Percentiles rank a stretch among this genome's conserved stretches.
Conservation (phyloP, 352 stramenopile genomes). For the Globisporangium nagaii region DNA sequence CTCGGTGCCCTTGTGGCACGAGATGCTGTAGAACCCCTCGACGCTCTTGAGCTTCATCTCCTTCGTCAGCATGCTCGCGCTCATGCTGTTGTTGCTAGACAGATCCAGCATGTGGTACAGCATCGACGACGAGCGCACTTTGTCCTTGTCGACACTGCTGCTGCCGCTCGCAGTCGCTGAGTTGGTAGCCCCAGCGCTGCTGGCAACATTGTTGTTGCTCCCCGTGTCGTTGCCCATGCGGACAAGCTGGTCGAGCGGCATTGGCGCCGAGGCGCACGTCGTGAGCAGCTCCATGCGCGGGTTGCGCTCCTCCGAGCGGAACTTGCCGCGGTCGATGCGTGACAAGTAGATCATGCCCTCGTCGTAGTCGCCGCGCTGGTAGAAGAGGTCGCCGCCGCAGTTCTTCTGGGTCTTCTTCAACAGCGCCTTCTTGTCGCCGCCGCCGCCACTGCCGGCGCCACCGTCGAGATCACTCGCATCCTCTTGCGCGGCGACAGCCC, state of each 20-base stretch:
- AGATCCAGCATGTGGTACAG: constrained; percentile 23
- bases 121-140: neutral
- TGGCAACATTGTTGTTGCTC: neutral
- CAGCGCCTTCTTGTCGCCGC: constrained; percentile 12
- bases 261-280: constrained; percentile 31
- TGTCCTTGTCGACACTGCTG: constrained; percentile 3
- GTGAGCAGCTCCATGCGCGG: constrained; percentile 49
- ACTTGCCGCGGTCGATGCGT: constrained; percentile 67
- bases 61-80: constrained; percentile 28
- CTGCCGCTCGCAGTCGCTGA: neutral
- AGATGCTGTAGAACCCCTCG: constrained; percentile 78
- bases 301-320: constrained; percentile 49
- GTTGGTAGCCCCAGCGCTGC: neutral
- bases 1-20: constrained; percentile 70
- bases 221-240: constrained; percentile 22
- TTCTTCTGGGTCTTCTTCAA: constrained; percentile 27
- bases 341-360: constrained; percentile 85
- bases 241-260: constrained; percentile 42
- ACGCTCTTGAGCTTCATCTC: constrained; percentile 76
- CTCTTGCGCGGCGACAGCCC: neutral
- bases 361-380: constrained; percentile 79
- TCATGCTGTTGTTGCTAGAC: constrained; percentile 12
- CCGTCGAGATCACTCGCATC: neutral
- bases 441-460: neutral
- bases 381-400: constrained; percentile 76